Evolutionary conservation across 495 filamentous ascomycete genomes (phyloP).

Genomic region (Polyplosphaeria fusca): DNA sequence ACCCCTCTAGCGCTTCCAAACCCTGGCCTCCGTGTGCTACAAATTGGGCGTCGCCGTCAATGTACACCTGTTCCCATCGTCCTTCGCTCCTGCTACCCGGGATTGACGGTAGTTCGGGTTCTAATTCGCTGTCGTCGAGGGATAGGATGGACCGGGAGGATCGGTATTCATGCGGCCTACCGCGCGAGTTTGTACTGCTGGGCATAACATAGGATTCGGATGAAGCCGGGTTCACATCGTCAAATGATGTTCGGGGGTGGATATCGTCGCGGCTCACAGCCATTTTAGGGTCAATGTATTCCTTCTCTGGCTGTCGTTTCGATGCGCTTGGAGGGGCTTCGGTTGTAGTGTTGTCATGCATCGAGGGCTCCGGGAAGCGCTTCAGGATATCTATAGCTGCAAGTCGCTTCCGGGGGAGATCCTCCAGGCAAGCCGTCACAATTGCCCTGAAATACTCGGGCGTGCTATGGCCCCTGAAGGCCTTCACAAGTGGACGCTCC

Average conservation of each 20-base stretch:
- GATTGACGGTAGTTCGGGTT: conserved; percentile 25
- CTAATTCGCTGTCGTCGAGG: conserved; percentile 30
- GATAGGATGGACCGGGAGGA: conserved; percentile 23
- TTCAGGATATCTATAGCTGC: conserved; percentile 34
- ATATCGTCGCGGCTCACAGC: conserved; percentile 43
- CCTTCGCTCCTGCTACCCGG: conserved; percentile 29
- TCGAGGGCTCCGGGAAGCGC: conserved; percentile 31
- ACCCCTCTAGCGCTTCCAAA: conserved; percentile 20
- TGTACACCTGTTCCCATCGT: conserved; percentile 33
- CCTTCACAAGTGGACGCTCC: conserved; percentile 62
- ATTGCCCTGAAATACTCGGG: conserved; percentile 37
- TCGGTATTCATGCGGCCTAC: conserved; percentile 11
- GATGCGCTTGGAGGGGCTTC: not conserved
- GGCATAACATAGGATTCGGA: conserved; percentile 17
- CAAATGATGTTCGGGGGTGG: conserved; percentile 33
- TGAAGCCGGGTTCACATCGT: conserved; percentile 36
- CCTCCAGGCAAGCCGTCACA: conserved; percentile 34
- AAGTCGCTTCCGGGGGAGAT: conserved; percentile 29
- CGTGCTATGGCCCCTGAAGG: conserved; percentile 5
- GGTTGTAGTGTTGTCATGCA: not conserved
- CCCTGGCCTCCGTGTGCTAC: conserved; percentile 17
- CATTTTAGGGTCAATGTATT: conserved; percentile 20
- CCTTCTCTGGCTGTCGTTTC: not conserved
- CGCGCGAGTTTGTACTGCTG: conserved; percentile 20
- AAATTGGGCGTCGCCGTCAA: conserved; percentile 28